Base-by-base conservation (phyloP, 1,284 basidiomycete species). In the Coniferiporia weirii region DNA sequence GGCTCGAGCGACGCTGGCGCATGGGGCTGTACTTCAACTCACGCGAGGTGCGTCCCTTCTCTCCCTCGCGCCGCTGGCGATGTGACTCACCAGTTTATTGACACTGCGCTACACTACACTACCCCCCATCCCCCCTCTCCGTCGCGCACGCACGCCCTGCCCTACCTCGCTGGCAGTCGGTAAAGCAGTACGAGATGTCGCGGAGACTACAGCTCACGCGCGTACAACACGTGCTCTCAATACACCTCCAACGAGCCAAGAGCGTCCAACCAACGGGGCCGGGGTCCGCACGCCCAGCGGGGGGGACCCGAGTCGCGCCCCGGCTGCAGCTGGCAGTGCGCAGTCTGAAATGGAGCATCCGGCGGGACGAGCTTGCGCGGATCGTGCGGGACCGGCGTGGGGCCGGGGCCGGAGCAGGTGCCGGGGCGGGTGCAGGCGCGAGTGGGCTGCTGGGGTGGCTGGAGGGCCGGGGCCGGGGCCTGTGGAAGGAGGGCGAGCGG, bases 1-100 rank as follows among this genome's bases (percentile, higher is more conserved):
- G 79, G 17, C 78, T 89, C 52, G 84, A 85, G 67, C 71, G 84
- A 60, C 72, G 80, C 59, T 86, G 82, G 80, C 77, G 84, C 63
- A 75, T 76, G 62, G 87, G 87, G 20, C 65, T 71, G 35, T 89
- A 89, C 66, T 75, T 88, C 56, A 82, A 83, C 65, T 84, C 84
- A 34, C 72, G 76, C 10, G 75, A 76, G 56, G 87, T 85, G 70
- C 67, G 83, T 72, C 34, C 36, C 22, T 19, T 10, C 36, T 34
- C 44, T 55, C 38, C 34, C 50, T 38, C 32, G n/a, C n/a, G n/a
- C 40, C 62, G 56, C 27, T 60, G 51, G 4, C 46, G 36, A n/a
- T n/a, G n/a, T n/a, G n/a, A n/a, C n/a, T n/a, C n/a, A n/a, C n/a
- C n/a, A n/a, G n/a, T n/a, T n/a, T n/a, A n/a, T n/a, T n/a, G n/a